These are phyloP conservation scores for Monosporozyma unispora DNA, from an alignment of 805 yeast species.

Conservation along the genomic window DNA sequence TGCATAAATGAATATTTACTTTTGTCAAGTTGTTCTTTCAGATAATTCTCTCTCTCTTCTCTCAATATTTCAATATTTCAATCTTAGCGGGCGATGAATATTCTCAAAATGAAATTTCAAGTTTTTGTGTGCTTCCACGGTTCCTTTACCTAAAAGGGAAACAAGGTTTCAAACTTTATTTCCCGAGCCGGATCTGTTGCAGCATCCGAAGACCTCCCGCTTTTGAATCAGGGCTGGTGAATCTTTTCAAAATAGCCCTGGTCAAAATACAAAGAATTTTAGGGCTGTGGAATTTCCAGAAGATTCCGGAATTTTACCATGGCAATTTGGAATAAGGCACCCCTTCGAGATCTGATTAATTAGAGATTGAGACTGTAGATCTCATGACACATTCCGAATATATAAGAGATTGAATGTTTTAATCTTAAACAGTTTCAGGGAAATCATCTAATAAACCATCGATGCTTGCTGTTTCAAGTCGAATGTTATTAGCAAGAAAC, in stretches of 20 bases:
- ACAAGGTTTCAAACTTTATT: neutral
- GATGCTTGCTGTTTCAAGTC: neutral
- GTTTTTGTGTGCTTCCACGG: neutral
- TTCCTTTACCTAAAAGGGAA: neutral
- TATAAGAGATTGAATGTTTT: no score
- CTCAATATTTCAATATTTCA: no score
- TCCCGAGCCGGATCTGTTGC: no score
- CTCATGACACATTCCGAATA: neutral
- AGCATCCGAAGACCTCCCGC: no score
- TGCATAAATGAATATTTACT: no score
- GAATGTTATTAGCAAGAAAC: neutral
- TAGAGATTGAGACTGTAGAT: neutral
- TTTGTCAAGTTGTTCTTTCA: no score
- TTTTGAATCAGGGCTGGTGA: no score
- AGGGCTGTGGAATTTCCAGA: conserved; percentile 1
- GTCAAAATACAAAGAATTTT: neutral
- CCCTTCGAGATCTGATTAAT: neutral
- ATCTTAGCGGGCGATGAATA: no score
- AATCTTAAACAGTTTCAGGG: no score
- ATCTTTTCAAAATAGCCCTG: no score
- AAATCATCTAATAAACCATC: neutral
- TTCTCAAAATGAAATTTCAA: no score
- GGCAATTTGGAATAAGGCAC: neutral
- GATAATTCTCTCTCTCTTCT: no score
- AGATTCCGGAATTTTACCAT: conserved; percentile 1